Base-by-base conservation (phyloP, 2,329 filamentous ascomycete genomes). In the Eurotiales sp. region DNA sequence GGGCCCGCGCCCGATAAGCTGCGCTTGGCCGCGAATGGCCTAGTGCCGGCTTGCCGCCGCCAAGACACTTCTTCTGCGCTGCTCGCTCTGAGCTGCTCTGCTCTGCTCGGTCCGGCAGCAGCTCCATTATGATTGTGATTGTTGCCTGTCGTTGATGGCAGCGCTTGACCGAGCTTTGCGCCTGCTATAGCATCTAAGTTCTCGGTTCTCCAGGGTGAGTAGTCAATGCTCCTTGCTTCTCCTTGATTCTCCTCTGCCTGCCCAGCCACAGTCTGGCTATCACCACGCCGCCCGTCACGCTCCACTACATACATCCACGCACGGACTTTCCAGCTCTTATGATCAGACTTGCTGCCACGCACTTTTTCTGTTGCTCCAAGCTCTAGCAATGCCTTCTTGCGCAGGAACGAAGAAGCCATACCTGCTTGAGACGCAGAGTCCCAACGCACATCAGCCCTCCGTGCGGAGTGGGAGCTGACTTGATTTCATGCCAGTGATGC, bases 221-320 rank as follows among this genome's bases (percentile, higher is more conserved):
- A 14, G 4, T 1, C 15, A 40, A 23, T 32, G 36, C 25, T 23
- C 6, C 32, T 32, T 7, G 12, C 22, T 39, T 1, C 27, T 19
- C 22, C 10, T 47, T n/a, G 21, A 21, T n/a, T n/a, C 34, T 5
- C 14, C 19, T 32, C 36, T 8, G 34, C 34, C 17, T 40, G 19
- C 11, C 36, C 25, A 29, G 17, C 39, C 21, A 32, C 48, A n/a
- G n/a, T n/a, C n/a, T n/a, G n/a, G n/a, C n/a, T n/a, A n/a, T n/a
- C n/a, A n/a, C n/a, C n/a, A 36, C 29, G 34, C 43, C 17, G 34
- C 45, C 23, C 43, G 39, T 47, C 19, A 23, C 43, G 37, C 43
- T 47, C 46, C 42, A 54, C 55, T 71, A 70, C 68, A n/a, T n/a
- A n/a, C n/a, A 61, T 58, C 68, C 68, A 71, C 67, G 68, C 68